Evolutionary conservation across 768 basidiomycete genomes (phyloP), one percentile per base, ranked within the genome.

Genomic region (Rhizopogon vulgaris): DNA sequence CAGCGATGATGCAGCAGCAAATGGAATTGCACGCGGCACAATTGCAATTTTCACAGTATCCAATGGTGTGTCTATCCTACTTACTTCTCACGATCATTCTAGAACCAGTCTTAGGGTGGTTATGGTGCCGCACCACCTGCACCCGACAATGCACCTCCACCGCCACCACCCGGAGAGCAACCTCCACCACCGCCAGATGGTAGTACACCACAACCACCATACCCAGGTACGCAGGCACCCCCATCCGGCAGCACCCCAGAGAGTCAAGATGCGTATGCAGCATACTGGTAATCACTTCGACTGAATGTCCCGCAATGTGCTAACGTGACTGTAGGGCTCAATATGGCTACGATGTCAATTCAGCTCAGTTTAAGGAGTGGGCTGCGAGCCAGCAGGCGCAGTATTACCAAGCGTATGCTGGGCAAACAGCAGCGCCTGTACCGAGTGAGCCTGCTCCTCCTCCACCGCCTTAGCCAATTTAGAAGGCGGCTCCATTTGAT

Each of bases 1-100:
- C 72, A 3, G 64, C 78, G 11, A 66, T 87, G 4, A 74, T 77
- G 47, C 87, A 88, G 48, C 87, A 90, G 65, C 89, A 91, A 68
- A 86, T 88, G 85, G 89, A 91, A 60, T 75, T 90, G 25, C 89
- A 90, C 56, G 86, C 90, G 65, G 87, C 86, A 2, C 90, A 91
- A 65, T 73, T 78, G 57, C 87, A 88, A 63, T 90, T 87, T 69
- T 85, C 85, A 43, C 83, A 83, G 18, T 88, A 90, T 61, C 45
- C 45, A 77, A 78, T 57, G 73, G 77, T 38, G 78, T 84, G 70
- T 34, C 18, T n/a, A 46, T 52, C 24, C 51, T 30, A 39, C 28
- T 38, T 50, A 30, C 41, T 38, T 27, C 24, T 48, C 39, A 57
- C 18, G 10, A 17, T 42, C 18, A 15, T 55, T 10, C 17, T 3